Base-by-base conservation (phyloP, 345 rosid genomes). In the Euphorbia tirucalli region DNA sequence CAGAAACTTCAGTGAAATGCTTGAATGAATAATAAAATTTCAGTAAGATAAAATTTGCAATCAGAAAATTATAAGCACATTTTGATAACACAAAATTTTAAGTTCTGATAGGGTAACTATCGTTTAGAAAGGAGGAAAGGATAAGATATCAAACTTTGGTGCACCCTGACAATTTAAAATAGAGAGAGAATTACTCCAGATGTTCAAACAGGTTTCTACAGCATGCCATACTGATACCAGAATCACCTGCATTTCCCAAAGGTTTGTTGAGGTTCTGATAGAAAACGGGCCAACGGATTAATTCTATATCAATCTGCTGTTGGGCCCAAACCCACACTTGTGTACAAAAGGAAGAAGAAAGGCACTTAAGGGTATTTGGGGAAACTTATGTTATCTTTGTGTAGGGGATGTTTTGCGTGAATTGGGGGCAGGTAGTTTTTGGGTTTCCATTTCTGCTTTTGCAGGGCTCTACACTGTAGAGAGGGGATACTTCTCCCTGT, bases 1-100 rank as follows among this genome's bases (percentile, higher is more conserved):
- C 48, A 4, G 65, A 54, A 24, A 43, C 66, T 68, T 61, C 9
- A 65, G 56, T 41, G 44, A 70, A 70, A 65, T 46, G 60, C 48
- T 57, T 24, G 27, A 57, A 58, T 65, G 14, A 19, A 57, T 21
- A 58, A n/a, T 32, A 35, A 43, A 31, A 28, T 55, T 59, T 13
- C 49, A 46, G 59, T 43, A 11, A 48, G 48, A 15, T 11, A 41
- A 54, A 19, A 71, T 25, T 55, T 28, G 14, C 31, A 72, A 11
- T 11, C 18, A 62, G 10, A 44, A 54, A 61, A 27, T 19, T 7
- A 25, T 39, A 48, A 72, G 28, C 62, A 27, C 63, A 41, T 58
- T 62, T 32, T 11, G 35, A 49, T 7, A 28, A 61, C 35, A 24
- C 3, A n/a, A n/a, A 14, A 64, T 4, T 46, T 6, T 25, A 65